Evolutionary conservation across 2,329 filamentous ascomycete species (phyloP).

Genomic region (Fusarium sp.): DNA sequence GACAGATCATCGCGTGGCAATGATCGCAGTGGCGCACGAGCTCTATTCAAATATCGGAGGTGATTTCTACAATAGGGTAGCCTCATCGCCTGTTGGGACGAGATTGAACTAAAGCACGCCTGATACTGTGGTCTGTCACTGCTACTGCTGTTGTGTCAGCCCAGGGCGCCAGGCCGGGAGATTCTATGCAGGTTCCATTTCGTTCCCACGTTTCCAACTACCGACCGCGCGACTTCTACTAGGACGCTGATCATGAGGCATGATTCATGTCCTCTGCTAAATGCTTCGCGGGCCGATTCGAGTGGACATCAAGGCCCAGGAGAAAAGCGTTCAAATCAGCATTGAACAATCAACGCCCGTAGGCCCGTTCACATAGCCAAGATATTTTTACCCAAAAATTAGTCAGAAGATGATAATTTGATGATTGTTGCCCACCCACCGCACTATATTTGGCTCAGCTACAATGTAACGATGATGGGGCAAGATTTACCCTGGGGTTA

Average conservation of each 20-base stretch:
- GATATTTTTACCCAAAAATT: slow-evolving; percentile 28
- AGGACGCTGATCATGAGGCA: slow-evolving; percentile 20
- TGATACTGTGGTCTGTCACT: background rate
- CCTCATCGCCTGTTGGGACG: slow-evolving; percentile 25
- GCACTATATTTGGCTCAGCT: slow-evolving; percentile 21
- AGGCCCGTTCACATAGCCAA: slow-evolving; percentile 15
- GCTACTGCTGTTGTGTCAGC: background rate
- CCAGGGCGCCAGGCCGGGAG: slow-evolving; percentile 18
- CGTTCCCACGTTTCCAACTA: slow-evolving; percentile 39
- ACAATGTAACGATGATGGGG: slow-evolving; percentile 28
- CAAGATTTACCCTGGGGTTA: slow-evolving; percentile 33
- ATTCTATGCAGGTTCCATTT: slow-evolving; percentile 30
- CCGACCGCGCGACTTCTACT: slow-evolving; percentile 25
- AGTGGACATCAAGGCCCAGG: slow-evolving; percentile 25
- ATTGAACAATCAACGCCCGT: slow-evolving; percentile 18
- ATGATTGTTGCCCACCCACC: slow-evolving; percentile 19
- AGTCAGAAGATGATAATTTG: slow-evolving; percentile 23
- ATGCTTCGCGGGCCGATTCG: slow-evolving; percentile 45
- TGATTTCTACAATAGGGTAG: slow-evolving; percentile 47
- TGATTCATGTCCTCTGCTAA: slow-evolving; percentile 20
- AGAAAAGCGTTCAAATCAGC: background rate
- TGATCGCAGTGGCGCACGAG: slow-evolving; percentile 40
- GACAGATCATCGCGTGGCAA: slow-evolving; percentile 19
- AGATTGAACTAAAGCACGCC: slow-evolving; percentile 14
- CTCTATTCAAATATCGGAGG: slow-evolving; percentile 37